Evolutionary conservation across 140 eudicot genomes (phyloP), one percentile per base, ranked within the genome.

Genomic region (Stevia rebaudiana): DNA sequence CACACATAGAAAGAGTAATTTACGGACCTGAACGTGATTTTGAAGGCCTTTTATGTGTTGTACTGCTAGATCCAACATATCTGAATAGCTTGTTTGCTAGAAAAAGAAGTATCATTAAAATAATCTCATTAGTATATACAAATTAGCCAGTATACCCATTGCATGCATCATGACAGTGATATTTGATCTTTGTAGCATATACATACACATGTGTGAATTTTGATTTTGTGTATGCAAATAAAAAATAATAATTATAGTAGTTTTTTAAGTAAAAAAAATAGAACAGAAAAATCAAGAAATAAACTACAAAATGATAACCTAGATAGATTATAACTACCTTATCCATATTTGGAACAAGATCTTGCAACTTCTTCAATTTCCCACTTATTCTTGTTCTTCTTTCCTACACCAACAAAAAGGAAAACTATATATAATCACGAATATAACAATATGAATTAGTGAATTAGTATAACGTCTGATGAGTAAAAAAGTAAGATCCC

Each of bases 11-110:
- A 4, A 28, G 33, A 28, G 33, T 1, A 15, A 62, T 61, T 9
- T 47, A 66, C 86, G 28, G 4, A 86, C 97, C 95, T 90, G 86
- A 72, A 90, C 83, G 50, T 86, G 81, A 76, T 63, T 69, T 71
- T 90, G 94, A 63, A 90, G 97, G 74, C 79, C 83, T 84, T 86
- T 84, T 40, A 90, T 90, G 71, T 90, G 97, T 57, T 90, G 90
- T 54, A 90, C 95, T 3, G 97, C 97, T 31, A 90, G 44, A 75
- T 90, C 97, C 72, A 90, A 77, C 97, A 90, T 90, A 66, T 90
- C 97, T 22, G 97, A 74, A 64, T 90, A 90, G 81, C 97, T 90
- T 25, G 97, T 90, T 90, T 90, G 97, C 97, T 90, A 88, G 78
- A 68, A 39, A 54, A 30, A 66, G 1, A 63, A 11, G 50, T 37